phyloP scores from a whole-genome alignment of 2,329 filamentous ascomycete species.

The Neurospora sp. region DNA sequence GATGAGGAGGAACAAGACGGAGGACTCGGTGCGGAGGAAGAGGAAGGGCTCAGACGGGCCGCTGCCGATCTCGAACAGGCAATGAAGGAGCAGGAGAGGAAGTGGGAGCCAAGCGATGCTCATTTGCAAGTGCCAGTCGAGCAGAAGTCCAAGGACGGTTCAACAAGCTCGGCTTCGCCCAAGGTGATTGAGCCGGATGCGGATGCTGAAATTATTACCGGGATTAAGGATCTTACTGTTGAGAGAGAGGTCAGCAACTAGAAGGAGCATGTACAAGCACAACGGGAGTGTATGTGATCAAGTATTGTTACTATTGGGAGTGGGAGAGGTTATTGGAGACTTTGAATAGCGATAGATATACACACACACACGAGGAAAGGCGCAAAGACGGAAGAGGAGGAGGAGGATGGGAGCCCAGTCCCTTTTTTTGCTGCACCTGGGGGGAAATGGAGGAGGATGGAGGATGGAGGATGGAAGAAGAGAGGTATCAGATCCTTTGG shows the following conservation, averaged over 20 bases:
- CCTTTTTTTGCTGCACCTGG: not conserved
- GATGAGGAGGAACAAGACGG: slow-evolving; percentile 17
- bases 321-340: not conserved
- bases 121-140: not conserved
- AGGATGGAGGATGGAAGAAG: slow-evolving; percentile 1
- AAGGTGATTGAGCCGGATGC: slow-evolving; percentile 31
- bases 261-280: not conserved
- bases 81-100: not conserved
- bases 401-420: not conserved
- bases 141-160: not conserved
- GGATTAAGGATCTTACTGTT: slow-evolving; percentile 42
- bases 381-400: not conserved
- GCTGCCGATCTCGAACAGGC: not conserved
- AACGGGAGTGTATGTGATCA: slow-evolving; percentile 1
- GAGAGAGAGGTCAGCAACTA: slow-evolving; percentile 26
- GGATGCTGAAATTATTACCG: slow-evolving; percentile 49
- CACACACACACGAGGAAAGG: not conserved
- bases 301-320: not conserved
- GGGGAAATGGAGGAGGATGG: slow-evolving; percentile 1
- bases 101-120: not conserved
- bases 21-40: slow-evolving; percentile 12
- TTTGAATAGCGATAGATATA: not conserved
- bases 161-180: slow-evolving; percentile 4
- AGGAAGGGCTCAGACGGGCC: not conserved
- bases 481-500: slow-evolving; percentile 3